These are phyloP conservation scores for Maudiozyma humilis DNA, from an alignment of 1,139 yeast species.

Conservation along the genomic window DNA sequence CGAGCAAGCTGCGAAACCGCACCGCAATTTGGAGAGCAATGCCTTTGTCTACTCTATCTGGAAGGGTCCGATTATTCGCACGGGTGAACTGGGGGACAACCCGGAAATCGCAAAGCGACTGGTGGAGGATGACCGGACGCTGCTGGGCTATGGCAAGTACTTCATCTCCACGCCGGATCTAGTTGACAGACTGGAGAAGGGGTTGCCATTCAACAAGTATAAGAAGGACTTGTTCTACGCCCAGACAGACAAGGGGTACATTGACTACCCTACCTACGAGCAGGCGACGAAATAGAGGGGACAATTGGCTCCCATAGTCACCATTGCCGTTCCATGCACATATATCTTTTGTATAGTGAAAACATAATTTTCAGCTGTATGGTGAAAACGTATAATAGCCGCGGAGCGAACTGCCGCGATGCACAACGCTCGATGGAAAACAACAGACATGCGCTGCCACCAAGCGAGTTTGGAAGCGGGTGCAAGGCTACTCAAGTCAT, in stretches of 20 bases:
- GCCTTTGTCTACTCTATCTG: conserved; percentile 1
- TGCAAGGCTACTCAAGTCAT: too few relatives aligned
- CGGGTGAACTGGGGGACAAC: not conserved
- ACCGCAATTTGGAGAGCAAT: not conserved
- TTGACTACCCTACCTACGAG: not conserved
- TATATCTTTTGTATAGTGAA: too few relatives aligned
- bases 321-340: not conserved
- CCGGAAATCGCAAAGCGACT: not conserved
- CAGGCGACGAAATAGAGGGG: not conserved
- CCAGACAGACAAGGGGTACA: not conserved
- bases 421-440: too few relatives aligned
- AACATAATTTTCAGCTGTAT: too few relatives aligned
- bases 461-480: too few relatives aligned
- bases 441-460: too few relatives aligned
- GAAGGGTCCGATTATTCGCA: conserved; percentile 1
- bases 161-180: conserved; percentile 1
- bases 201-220: not conserved
- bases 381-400: too few relatives aligned
- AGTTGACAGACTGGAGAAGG: not conserved
- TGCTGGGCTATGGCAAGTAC: not conserved
- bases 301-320: not conserved
- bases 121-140: not conserved
- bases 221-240: not conserved
- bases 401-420: too few relatives aligned
- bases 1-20: not conserved